Base-by-base conservation (phyloP, 495 filamentous ascomycete genomes). In the Penicillium cataractarum region DNA sequence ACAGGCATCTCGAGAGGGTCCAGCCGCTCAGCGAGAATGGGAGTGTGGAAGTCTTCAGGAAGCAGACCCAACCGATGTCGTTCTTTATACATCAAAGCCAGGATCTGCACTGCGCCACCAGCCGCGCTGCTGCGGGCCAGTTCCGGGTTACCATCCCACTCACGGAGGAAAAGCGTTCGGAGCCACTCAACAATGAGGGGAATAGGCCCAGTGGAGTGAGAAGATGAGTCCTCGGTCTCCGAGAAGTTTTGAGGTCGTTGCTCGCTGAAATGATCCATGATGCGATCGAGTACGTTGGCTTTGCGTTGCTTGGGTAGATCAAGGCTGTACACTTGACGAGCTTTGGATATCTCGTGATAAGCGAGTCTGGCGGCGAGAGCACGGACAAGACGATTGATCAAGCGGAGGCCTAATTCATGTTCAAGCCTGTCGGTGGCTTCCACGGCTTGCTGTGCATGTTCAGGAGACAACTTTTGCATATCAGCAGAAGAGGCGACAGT, bases 131-230 rank as follows among this genome's bases (percentile, higher is more conserved):
- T 86, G 52, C 82, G 83, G 2, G 84, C 76, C 56, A 95, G 82
- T 37, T 87, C 85, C 1, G 89, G 84, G 58, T 85, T 85, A 7
- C 90, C 90, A 67, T 92, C 85, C 92, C 92, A 96, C 62, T 89
- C 86, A 39, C 87, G 85, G 15, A 94, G 70, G 68, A 96, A 83
- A 15, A 93, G 82, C 0, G 89, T 87, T 56, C 88, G 83, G 21
- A 92, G 84, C 91, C 90, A 94, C 68, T 93, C 91, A 8, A 93
- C 76, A n/a, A 92, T 85, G 67, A 72, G 83, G 64, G 71, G 80
- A 76, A 69, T 84, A 61, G 62, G 78, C 24, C 61, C 69, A 15
- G 78, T 66, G 3, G 77, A 74, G 35, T 81, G 79, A 39, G 54
- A 17, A 4, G 48, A 52, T 40, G 35, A 65, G 2, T 78, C 68